phyloP scores from a whole-genome alignment of 2,329 filamentous ascomycete genomes.

The Talaromyces sp. region DNA sequence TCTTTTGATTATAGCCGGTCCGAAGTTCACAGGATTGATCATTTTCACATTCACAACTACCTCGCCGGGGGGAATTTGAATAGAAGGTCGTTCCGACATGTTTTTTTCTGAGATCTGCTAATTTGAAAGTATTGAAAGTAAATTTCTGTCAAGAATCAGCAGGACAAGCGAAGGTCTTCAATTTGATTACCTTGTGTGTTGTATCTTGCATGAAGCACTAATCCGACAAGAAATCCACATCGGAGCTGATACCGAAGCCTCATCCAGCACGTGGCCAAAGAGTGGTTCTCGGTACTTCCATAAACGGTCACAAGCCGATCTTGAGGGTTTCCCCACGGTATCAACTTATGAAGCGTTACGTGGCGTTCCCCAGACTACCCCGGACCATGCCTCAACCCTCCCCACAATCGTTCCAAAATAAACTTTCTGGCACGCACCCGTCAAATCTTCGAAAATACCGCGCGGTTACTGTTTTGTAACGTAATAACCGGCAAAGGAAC shows the following conservation, averaged over 20 bases:
- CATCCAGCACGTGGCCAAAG: neutral
- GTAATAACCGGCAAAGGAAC: neutral
- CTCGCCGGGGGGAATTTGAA: neutral
- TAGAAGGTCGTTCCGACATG: neutral
- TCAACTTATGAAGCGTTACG: neutral
- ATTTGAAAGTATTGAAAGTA: neutral
- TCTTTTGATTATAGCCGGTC: slow-evolving; percentile 37
- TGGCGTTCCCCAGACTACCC: neutral
- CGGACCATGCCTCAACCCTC: neutral
- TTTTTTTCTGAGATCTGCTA: neutral
- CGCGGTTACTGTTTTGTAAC: neutral
- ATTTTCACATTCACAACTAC: slow-evolving; percentile 17
- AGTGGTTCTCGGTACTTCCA: neutral
- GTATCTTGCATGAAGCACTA: neutral
- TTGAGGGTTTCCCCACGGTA: neutral
- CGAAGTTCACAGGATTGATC: slow-evolving; percentile 42
- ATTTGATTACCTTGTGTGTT: neutral
- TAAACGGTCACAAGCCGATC: neutral
- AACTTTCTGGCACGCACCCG: neutral
- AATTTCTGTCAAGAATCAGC: neutral
- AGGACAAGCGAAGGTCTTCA: neutral
- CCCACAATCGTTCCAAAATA: neutral
- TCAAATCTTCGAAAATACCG: neutral
- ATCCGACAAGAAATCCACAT: neutral
- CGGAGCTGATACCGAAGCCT: neutral